phyloP scores from a whole-genome alignment of 2,329 filamentous ascomycete genomes.

The Hymenoscyphus occultus region DNA sequence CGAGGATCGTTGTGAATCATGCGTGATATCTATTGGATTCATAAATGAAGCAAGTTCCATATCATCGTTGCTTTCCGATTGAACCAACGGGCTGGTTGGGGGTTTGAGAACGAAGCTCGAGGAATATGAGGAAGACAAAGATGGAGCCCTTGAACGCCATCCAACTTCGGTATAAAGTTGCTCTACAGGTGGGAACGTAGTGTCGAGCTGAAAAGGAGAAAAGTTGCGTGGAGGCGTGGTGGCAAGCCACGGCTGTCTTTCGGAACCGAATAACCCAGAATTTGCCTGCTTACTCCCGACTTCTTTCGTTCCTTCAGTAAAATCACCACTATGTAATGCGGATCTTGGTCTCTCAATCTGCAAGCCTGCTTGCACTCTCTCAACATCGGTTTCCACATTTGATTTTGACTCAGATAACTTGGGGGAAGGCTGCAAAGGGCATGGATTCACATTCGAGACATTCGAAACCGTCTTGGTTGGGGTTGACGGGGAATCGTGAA shows the following conservation, averaged over 20 bases:
- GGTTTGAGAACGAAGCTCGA: constrained; percentile 81
- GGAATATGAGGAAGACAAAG: constrained; percentile 68
- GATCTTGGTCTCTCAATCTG: constrained; percentile 82
- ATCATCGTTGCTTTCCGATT: constrained; percentile 83
- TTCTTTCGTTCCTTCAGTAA: constrained; percentile 44
- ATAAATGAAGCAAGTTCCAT: constrained; percentile 58
- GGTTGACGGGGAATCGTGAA: constrained; percentile 30
- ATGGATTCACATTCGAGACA: constrained; percentile 23
- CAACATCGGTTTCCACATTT: constrained; percentile 39
- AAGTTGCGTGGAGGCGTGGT: constrained; percentile 56
- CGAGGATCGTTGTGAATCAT: constrained; percentile 37
- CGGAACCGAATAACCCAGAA: constrained; percentile 18
- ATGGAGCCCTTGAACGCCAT: constrained; percentile 44
- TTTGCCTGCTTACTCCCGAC: constrained; percentile 17
- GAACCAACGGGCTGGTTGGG: constrained; percentile 87
- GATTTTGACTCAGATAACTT: constrained; percentile 35
- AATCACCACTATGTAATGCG: constrained; percentile 65
- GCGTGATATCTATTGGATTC: constrained; percentile 49
- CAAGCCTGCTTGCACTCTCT: constrained; percentile 51
- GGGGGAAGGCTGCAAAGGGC: constrained; percentile 37
- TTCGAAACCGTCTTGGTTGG: constrained; percentile 25
- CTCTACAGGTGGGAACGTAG: constrained; percentile 29
- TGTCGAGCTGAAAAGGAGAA: constrained; percentile 45
- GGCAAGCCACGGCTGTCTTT: constrained; percentile 45
- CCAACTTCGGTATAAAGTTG: constrained; percentile 15